Evolutionary conservation across 345 rosid species (phyloP), one percentile per base, ranked within the genome.

Genomic region (Theobroma cacao): DNA sequence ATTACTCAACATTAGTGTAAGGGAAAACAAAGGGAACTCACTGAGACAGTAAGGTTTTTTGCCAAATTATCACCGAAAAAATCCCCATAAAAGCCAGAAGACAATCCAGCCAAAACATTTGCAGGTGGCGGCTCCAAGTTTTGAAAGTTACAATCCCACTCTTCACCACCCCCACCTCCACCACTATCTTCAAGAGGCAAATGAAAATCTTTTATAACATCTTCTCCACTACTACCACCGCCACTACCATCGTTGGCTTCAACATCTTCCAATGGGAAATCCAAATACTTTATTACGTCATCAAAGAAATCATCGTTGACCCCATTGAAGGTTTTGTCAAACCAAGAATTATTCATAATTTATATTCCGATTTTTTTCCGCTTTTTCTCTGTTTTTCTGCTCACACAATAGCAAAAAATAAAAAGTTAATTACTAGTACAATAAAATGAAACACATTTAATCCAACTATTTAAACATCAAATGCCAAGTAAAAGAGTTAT

Each of bases 121-220:
- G 89, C 75, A 20, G 97, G 87, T 5, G 98, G 94, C 33, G 94
- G 91, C 62, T 88, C 90, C n/a, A 95, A 85, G 78, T 79, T 75
- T 74, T 88, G 85, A 80, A 95, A 94, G 33, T 82, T 80, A 31
- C 88, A 81, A 77, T 81, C 87, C 99, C 94, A 91, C 78, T 91
- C 94, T 64, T 84, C 91, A 2, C 52, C 83, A 5, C 72, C 83
- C 2, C 47, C 87, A 3, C 18, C 31, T 12, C n/a, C 47, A 34
- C 5, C 45, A 47, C 50, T n/a, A 34, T 72, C 61, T 52, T 72
- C 47, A 72, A 72, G 41, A 33, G 75, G 75, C 47, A 72, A 52
- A 72, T 48, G 28, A 33, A 71, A 71, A 71, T 50, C 43, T 30
- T 70, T 47, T 20, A 70, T 30, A 33, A 18, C 75, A 50, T 38